Conservation (phyloP, 2,329 filamentous ascomycete species). For the Erysiphe pulchra region DNA sequence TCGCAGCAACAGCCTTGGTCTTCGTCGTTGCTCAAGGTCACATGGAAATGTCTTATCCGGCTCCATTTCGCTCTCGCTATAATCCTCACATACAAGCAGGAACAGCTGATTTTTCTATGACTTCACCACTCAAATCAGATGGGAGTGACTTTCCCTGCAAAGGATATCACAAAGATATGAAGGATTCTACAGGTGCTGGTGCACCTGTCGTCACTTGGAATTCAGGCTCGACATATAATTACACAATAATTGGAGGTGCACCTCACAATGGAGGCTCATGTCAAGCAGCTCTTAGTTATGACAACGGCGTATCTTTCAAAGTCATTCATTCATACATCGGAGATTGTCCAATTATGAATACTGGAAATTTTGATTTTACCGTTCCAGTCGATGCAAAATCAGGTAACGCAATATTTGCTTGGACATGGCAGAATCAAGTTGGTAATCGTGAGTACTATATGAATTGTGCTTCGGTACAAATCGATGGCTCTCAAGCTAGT, state of each 20-base stretch:
- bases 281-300: conserved; percentile 33
- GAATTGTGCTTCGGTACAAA: conserved; percentile 34
- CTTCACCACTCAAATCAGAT: conserved; percentile 1
- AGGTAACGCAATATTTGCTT: conserved; percentile 9
- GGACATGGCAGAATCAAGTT: conserved; percentile 32
- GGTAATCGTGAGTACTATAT: conserved; percentile 43
- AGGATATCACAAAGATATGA: conserved; percentile 4
- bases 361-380: conserved; percentile 8
- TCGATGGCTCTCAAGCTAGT: conserved; percentile 11
- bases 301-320: conserved; percentile 27
- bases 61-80: conserved; percentile 3
- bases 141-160: conserved; percentile 7
- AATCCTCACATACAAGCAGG: conserved; percentile 2
- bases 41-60: conserved; percentile 6
- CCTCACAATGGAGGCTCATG: conserved; percentile 31
- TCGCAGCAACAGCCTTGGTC: too few species aligned
- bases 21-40: conserved; percentile 3
- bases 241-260: conserved; percentile 23
- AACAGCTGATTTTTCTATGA: conserved; percentile 4
- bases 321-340: conserved; percentile 28
- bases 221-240: conserved; percentile 23
- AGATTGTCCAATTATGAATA: conserved; percentile 4
- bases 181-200: conserved; percentile 6
- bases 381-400: conserved; percentile 9
- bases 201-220: conserved; percentile 21